Evolutionary conservation across 208 protist species (phyloP), one percentile per base, ranked within the genome.

Genomic region (Tritrichomonas foetus): DNA sequence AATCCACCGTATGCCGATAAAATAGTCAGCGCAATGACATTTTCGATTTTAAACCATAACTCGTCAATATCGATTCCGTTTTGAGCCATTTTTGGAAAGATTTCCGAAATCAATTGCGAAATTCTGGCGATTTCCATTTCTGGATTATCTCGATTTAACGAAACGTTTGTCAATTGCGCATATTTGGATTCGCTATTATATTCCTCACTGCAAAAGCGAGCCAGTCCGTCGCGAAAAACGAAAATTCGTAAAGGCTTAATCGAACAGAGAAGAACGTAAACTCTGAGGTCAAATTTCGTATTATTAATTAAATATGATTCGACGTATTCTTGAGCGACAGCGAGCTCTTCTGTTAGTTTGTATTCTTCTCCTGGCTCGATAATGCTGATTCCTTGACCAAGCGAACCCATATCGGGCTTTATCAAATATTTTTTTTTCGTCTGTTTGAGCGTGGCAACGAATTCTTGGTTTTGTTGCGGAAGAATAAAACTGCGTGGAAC

Each of bases 291-390:
- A 47, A 89, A 89, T 57, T 89, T 89, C n/a, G 78, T 89, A 89
- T 89, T 57, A 57, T 89, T 27, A 39, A 89, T 44, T 33, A 89
- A 22, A 47, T 41, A 89, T 53, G 78, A 89, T 33, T 89, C 78
- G 16, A 53, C n/a, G 47, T 89, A 89, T 89, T 89, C 78, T 57
- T 89, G 78, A 33, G 78, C 78, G 11, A 89, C 78, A 39, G 78
- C 25, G 9, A 53, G 47, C 14, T 20, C 25, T 20, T 57, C 47
- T 41, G 25, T 27, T 39, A 47, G 78, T 33, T 44, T 25, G 57
- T 89, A 89, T 89, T 53, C 27, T 14, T 14, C 39, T 89, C 47
- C 47, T 89, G 78, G 47, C 33, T 89, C 44, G 1, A 61, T 44
- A 61, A 89, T 89, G 33, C 5, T 89, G 39, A 89, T 89, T 33